Evolutionary conservation across 2,329 filamentous ascomycete species (phyloP), one percentile per base, ranked within the genome.

Genomic region (Fusarium sp.): DNA sequence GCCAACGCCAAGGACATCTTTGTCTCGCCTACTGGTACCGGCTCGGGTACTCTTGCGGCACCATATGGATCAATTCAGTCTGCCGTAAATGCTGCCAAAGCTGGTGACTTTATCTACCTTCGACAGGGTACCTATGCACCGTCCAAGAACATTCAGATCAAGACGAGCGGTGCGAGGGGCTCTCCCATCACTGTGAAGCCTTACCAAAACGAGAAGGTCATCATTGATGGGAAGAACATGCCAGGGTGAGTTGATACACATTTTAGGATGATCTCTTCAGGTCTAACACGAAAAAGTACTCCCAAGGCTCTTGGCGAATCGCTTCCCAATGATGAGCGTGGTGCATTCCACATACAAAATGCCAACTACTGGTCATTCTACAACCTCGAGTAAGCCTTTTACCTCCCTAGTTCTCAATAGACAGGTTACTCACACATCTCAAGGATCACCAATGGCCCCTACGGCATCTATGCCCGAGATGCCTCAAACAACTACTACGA

Each of bases 71-170:
- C 79, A 1, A 82, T 83, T 22, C 81, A 83, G 66, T 71, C 73
- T 4, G 81, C 80, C 1, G 76, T 83, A 5, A 68, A 81, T 61
- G 76, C 73, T 24, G 81, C 80, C 12, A 74, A 72, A 7, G 78
- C 81, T 26, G 81, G 81, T 6, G 80, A 81, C 53, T 78, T 73
- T 7, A 80, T 82, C 34, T 77, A 78, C 40, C 72, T 82, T 4
- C 77, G 78, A 7, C 79, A 79, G 8, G 80, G 81, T 49, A 80
- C 74, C n/a, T 83, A 83, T 70, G 70, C 74, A 36, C 78, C 77
- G 0, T 78, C 77, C 1, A 76, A 74, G 32, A 83, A 83, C 67
- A 80, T 83, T 41, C 79, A 82, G 63, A 75, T 83, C 68, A 78
- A 72, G 39, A 78, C 78, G 52, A 77, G 75, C 31, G 80, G 81